A percentile compares a stretch with the other conserved stretches of the same genome.
These are phyloP conservation scores for Fraxinus americana DNA, from an alignment of 257 asterid genomes.

Conservation along the genomic window DNA sequence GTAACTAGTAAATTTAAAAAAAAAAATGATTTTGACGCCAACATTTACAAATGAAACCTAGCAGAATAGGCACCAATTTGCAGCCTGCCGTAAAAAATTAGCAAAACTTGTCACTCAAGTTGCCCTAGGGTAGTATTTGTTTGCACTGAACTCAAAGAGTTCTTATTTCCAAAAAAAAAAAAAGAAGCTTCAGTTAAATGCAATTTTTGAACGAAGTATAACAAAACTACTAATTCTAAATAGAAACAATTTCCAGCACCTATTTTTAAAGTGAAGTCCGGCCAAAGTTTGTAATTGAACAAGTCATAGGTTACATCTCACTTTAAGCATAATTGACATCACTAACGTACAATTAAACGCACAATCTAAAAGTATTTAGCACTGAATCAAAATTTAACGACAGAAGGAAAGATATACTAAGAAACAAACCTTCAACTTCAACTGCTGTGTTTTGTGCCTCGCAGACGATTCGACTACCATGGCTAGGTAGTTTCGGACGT, in stretches of 20 bases:
- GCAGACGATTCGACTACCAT: slow-evolving; percentile 62
- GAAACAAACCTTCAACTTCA: slow-evolving; percentile 46
- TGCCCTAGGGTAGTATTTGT: neutral
- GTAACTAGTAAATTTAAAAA: neutral
- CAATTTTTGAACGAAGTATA: neutral
- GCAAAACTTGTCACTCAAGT: neutral
- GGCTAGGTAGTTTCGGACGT: slow-evolving; percentile 36
- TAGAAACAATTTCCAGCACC: neutral
- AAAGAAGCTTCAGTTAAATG: neutral
- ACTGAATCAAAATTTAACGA: neutral
- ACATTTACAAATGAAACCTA: neutral
- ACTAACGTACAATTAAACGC: neutral
- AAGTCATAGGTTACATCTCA: neutral
- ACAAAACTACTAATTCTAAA: neutral
- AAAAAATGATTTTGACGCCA: neutral
- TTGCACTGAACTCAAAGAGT: neutral
- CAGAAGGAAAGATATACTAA: neutral
- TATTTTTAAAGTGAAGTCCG: neutral
- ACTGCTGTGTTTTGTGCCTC: slow-evolving; percentile 74
- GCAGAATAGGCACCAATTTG: neutral
- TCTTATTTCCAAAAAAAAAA: too few relatives aligned
- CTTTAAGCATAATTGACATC: neutral
- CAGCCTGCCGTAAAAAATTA: neutral
- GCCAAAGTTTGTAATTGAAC: neutral
- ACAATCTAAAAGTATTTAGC: neutral